phyloP scores from a whole-genome alignment of 2,329 filamentous ascomycete species.

The Colletotrichum siamense region DNA sequence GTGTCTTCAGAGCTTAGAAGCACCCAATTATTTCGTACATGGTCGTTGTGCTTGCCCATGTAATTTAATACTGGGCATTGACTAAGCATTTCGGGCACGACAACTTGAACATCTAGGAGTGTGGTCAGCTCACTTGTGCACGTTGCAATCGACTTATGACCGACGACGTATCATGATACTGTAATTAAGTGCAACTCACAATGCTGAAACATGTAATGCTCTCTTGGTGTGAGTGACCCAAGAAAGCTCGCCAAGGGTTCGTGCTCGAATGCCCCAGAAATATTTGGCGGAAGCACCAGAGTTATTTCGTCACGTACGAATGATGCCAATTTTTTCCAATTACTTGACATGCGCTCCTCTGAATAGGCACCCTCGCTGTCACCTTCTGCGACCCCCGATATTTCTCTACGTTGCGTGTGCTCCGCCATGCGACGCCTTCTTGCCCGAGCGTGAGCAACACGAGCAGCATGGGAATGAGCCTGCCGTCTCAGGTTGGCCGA shows the following conservation, averaged over 20 bases:
- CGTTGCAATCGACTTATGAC: not conserved
- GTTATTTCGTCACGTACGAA: not conserved
- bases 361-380: not conserved
- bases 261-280: not conserved
- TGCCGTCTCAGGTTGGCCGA: not conserved
- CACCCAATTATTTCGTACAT: not conserved
- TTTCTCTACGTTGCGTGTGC: not conserved
- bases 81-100: not conserved
- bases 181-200: not conserved
- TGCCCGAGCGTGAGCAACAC: not conserved
- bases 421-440: not conserved
- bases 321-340: not conserved
- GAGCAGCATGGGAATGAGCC: constrained; percentile 2
- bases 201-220: not conserved
- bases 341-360: not conserved
- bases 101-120: not conserved
- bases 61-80: not conserved
- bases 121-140: not conserved
- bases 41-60: not conserved
- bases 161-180: not conserved
- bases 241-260: constrained; percentile 2
- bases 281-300: not conserved
- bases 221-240: not conserved
- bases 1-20: not conserved
- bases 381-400: not conserved